A percentile compares a stretch with the other conserved stretches of the same genome.
Evolutionary conservation across 1,139 yeast species (phyloP).

Genomic region (Geotrichum fermentans): DNA sequence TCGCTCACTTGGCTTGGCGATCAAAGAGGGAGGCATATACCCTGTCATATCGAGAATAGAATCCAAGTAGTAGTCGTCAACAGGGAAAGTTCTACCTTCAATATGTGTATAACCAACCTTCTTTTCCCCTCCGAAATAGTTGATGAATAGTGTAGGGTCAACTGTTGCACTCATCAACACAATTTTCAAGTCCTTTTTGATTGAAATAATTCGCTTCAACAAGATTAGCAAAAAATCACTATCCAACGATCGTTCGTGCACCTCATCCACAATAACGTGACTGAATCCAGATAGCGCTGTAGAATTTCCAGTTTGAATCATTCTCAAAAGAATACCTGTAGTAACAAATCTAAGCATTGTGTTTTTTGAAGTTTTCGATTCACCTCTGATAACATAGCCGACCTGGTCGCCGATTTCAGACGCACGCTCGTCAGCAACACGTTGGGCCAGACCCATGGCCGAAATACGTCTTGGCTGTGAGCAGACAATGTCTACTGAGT

Average conservation of each 20-base stretch:
- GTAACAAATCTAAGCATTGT: conserved; percentile 84
- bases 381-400: conserved; percentile 90
- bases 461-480: conserved; percentile 96
- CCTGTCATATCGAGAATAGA: conserved; percentile 52
- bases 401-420: conserved; percentile 67
- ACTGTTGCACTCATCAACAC: conserved; percentile 95
- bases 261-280: conserved; percentile 85
- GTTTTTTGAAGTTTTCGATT: conserved; percentile 53
- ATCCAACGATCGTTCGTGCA: conserved; percentile 90
- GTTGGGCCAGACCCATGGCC: conserved; percentile 88
- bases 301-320: conserved; percentile 53
- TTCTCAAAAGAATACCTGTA: conserved; percentile 83
- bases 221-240: conserved; percentile 79
- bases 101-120: conserved; percentile 52
- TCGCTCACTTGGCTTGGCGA: neutral
- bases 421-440: conserved; percentile 81
- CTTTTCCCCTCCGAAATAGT: conserved; percentile 48
- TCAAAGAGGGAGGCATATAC: conserved; percentile 26
- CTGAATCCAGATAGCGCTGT: conserved; percentile 49
- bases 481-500: conserved; percentile 61
- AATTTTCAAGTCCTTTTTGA: conserved; percentile 50
- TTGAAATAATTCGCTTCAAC: conserved; percentile 51
- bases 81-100: conserved; percentile 91
- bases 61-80: conserved; percentile 67
- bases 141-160: conserved; percentile 60